phyloP scores from a whole-genome alignment of 176 grass and related monocot genomes.

The Metroxylon sagu region DNA sequence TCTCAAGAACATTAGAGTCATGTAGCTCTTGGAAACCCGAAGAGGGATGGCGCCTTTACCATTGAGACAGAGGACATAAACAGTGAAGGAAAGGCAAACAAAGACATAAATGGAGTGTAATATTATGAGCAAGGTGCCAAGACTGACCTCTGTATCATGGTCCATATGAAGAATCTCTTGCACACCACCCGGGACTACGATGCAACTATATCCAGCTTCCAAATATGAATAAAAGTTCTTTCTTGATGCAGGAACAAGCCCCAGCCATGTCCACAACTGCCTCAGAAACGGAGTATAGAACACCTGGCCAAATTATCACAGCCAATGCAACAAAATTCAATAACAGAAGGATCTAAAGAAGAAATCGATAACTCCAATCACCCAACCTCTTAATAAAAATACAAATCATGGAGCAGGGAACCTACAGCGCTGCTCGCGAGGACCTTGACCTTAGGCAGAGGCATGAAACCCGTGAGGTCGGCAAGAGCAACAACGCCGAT shows the following conservation, averaged over 20 bases:
- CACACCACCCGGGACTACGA: constrained; percentile 79
- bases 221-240: constrained; percentile 70
- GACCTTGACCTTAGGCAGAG: constrained; percentile 53
- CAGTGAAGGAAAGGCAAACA: too few relatives aligned
- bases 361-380: neutral
- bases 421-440: constrained; percentile 86
- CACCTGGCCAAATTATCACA: constrained; percentile 39
- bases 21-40: too few relatives aligned
- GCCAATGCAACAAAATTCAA: constrained; percentile 9
- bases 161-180: constrained; percentile 97
- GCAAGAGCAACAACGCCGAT: constrained; percentile 45
- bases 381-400: neutral
- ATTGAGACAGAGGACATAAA: too few relatives aligned
- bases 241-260: constrained; percentile 57
- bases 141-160: constrained; percentile 59
- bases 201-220: constrained; percentile 57
- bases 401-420: neutral
- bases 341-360: neutral
- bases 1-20: too few relatives aligned
- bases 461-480: constrained; percentile 66
- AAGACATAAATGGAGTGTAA: neutral
- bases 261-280: constrained; percentile 93
- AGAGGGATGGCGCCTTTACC: too few relatives aligned
- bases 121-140: neutral
- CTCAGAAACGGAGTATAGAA: constrained; percentile 94